Base-by-base conservation (phyloP, 2,329 filamentous ascomycete genomes). In the Sarocladiaceae sp. region DNA sequence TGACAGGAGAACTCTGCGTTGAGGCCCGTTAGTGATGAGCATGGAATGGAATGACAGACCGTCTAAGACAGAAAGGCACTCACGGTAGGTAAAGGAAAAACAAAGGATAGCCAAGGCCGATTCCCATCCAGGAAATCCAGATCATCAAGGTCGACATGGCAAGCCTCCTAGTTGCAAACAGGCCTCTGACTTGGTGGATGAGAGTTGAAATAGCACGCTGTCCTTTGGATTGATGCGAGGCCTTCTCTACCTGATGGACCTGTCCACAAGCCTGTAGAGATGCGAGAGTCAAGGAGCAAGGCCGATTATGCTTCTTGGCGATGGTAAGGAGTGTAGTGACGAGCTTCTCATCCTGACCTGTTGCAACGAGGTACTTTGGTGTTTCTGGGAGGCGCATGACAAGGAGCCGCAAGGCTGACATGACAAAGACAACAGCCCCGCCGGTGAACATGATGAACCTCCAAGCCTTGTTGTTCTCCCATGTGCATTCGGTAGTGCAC, bases 91-190 rank as follows among this genome's bases (percentile, higher is more conserved):
- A 42, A 20, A 42, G 12, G 22, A 42, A 22, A 20, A 42, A 42
- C 22, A 42, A 20, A 23, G 39, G 39, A 42, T 20, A 42, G 22
- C 39, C 18, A 8, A 33, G 29, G 8, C 29, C 29, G 15, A 33
- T 33, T 8, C 29, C 29, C 29, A 33, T 33, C 29, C 29, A 33
- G 15, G 29, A 33, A 15, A 33, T 10, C 29, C 82, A 86, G 56
- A 88, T 80, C 48, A 88, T 64, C 0, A 69, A 58, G 0, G 83
- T 88, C 0, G 78, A 82, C 2, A 82, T 60, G 1, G 67, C 80
- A 36, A 87, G 77, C 52, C 72, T 74, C 47, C 64, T 75, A 0
- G 83, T 86, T 0, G 71, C 67, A 57, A 83, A 88, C 1, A 88
- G 73, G 2, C 84, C 84, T 13, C 71, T 69, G 22, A 87, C 59